Base-by-base conservation (phyloP, 202 grass and related monocot species). In the Sporobolus alterniflorus region DNA sequence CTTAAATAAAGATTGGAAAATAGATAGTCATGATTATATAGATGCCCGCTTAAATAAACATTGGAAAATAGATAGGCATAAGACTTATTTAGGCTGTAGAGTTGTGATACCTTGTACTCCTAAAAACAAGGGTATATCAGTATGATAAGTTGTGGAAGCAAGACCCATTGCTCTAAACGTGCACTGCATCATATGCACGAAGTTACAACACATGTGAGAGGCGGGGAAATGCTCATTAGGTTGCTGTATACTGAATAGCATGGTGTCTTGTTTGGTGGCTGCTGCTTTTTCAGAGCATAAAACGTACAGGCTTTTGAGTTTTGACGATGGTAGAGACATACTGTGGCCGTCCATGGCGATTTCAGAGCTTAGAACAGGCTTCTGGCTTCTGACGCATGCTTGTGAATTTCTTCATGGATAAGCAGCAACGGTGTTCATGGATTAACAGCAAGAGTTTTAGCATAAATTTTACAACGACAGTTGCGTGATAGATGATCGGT, bases 111-210 rank as follows among this genome's bases (percentile, higher is more conserved):
- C 63, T 28, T 63, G 44, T 63, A 55, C 69, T 76, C 48, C 74
- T 86, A 60, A 48, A 85, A 57, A 14, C 34, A 74, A 67, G 76
- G 48, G 39, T 52, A 55, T 71, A 65, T 62, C 31, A 50, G 34
- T 28, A 87, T 50, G 64, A 21, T 30, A 76, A 50, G 29, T 30
- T 18, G 41, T 49, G 68, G 41, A 69, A 75, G 30, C 60, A 74
- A 1, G 69, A 49, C 3, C 13, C 24, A 24, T 40, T 51, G 74
- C 1, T 30, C 5, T n/a, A 52, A 48, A 28, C 31, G 13, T 26
- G 55, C 18, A 46, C 48, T 36, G 34, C 21, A 39, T 69, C 21
- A 42, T 76, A 57, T 84, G 41, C 11, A 46, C 22, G 26, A 66
- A 36, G 8, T 20, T 71, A 32, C 7, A 21, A 7, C 24, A 68